Evolutionary conservation across 169 alveolate species (phyloP), one percentile per base, ranked within the genome.

Genomic region (Plasmodium inui): DNA sequence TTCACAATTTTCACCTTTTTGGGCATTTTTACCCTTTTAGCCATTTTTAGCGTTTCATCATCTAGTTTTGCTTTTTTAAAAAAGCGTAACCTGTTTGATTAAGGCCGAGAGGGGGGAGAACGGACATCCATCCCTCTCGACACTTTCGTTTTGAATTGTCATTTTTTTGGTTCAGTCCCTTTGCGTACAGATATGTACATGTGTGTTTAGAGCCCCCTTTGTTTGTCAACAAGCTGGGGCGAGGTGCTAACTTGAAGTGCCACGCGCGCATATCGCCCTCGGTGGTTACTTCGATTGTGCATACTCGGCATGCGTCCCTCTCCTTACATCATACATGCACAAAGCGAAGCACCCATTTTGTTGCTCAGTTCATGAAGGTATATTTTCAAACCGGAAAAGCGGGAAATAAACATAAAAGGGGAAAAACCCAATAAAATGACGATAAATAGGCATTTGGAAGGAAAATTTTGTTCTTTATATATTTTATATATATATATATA

Each of bases 111-210:
- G n/a, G 76, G 76, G 37, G 10, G 37, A 28, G 37, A 3, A 67
- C 1, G 37, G 30, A 67, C 37, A 67, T 67, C 12, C 37, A 67
- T 67, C 19, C 39, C 76, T 28, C 37, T 67, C 3, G 10, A 28
- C 39, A 1, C 37, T 22, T 67, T 22, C 28, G 39, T 67, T 67
- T 67, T 67, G 37, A 67, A 67, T 28, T 28, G 37, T 26, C 76
- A 67, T 67, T 67, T 67, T 67, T 67, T 22, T 26, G 22, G 37
- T 41, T 28, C 4, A 67, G 10, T 67, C 76, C 84, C n/a, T 26
- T 78, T 78, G 39, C 28, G 53, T 78, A 78, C 37, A 78, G n/a
- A 50, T 28, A 50, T 55, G 72, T 78, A 78, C 72, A 28, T 78
- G n/a, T 28, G 8, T 32, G 37, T 19, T 78, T 78, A 26, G 32